Base-by-base conservation (phyloP, 345 rosid species). In the Cardamine resedifolia region DNA sequence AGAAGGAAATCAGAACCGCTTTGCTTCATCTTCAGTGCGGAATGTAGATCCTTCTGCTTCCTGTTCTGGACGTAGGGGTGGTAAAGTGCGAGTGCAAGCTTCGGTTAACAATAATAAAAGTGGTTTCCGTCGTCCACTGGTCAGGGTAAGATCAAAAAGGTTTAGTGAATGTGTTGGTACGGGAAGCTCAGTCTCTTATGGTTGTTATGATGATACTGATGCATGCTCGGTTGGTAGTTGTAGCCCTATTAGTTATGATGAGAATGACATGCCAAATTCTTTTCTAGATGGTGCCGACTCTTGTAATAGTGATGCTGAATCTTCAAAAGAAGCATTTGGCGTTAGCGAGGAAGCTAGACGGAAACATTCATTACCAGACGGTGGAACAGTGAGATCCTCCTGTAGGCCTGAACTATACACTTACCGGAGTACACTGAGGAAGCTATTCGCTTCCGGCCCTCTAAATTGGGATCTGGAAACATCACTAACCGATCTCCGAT, bases 401-500 rank as follows among this genome's bases (percentile, higher is more conserved):
- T 87, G 83, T 79, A 83, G 79, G 67, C 67, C 84, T 49, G 97
- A 88, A 73, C 79, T 87, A 67, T 87, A 78, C 63, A 87, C 90
- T 23, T 88, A 84, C 69, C 81, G 83, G 16, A 70, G 57, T 62
- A 85, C 84, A 1, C 57, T 89, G 52, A 80, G 68, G 78, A 87
- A 83, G 27, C 70, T 89, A 72, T 81, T 81, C 73, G 90, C 89
- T 36, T 88, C 86, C 0, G 95, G 97, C 14, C 82, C 96, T 15
- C 52, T 91, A 38, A 85, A 76, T 74, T 89, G 96, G 97, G 93
- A 91, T 68, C 86, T 85, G 78, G 96, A 91, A 83, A 76, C 84
- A 55, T 75, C 87, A 72, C 81, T 89, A 79, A 89, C 90, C 6
- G 84, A 89, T 85, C 89, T 91, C 56, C 86, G 96, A 4, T 80